Evolutionary conservation across 116 monocot genomes (phyloP).

Genomic region (Phalaenopsis hybrid): DNA sequence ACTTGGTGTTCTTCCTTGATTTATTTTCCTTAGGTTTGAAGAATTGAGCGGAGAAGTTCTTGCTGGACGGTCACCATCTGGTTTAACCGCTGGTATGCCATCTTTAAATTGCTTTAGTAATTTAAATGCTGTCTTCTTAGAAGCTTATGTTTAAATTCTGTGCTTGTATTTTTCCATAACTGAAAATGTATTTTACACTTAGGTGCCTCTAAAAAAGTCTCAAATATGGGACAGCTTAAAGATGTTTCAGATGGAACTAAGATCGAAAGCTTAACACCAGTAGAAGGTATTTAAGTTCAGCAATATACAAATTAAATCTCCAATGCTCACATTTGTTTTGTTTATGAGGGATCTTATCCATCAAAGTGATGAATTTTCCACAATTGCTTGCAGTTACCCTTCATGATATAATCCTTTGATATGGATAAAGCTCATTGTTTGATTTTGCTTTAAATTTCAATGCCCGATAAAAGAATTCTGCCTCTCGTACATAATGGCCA

Average conservation of each 20-base stretch:
- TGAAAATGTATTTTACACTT: background rate
- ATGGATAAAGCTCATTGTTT: background rate
- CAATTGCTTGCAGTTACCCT: background rate
- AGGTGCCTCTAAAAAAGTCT: constrained; percentile 78
- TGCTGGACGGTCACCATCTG: constrained; percentile 62
- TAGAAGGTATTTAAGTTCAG: constrained; percentile 14
- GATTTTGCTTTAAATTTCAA: background rate
- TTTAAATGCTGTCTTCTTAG: constrained; percentile 1
- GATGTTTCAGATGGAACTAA: constrained; percentile 54
- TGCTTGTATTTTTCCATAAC: background rate
- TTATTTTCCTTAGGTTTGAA: constrained; percentile 50
- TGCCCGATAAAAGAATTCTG: no score
- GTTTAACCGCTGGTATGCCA: constrained; percentile 28
- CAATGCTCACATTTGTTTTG: background rate
- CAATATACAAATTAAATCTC: background rate
- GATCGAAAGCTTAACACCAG: constrained; percentile 37
- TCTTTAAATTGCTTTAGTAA: background rate
- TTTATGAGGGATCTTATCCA: background rate
- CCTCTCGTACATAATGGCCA: no score
- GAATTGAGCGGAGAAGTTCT: constrained; percentile 59
- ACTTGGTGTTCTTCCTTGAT: constrained; percentile 13
- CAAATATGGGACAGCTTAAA: constrained; percentile 50
- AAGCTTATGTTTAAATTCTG: background rate
- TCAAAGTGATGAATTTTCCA: background rate
- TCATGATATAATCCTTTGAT: background rate